A percentile compares a stretch with the other conserved stretches of the same genome.
Evolutionary conservation across 2,329 filamentous ascomycete species (phyloP).

Genomic region (Amylocarpus encephaloides): DNA sequence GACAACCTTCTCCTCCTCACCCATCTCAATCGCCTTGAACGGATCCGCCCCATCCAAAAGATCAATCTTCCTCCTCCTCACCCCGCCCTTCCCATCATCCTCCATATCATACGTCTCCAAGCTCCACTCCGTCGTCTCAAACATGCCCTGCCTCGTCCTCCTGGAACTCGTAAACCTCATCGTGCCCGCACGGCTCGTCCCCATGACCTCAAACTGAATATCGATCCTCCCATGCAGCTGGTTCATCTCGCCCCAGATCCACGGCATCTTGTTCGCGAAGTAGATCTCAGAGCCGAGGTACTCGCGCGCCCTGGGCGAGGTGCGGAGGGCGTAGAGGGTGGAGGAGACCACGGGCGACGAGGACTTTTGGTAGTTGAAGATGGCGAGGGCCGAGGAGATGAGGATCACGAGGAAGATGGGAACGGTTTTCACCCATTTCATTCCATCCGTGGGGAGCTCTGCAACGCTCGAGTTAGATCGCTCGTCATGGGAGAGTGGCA

Average conservation of each 20-base stretch:
- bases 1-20: constrained; percentile 37
- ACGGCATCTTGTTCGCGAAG: constrained; percentile 71
- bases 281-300: constrained; percentile 83
- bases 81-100: constrained; percentile 40
- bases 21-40: constrained; percentile 48
- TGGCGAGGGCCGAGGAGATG: constrained; percentile 66
- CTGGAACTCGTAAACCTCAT: constrained; percentile 79
- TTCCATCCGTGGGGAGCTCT: constrained; percentile 28
- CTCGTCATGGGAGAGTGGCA: neutral
- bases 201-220: constrained; percentile 80
- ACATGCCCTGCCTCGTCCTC: constrained; percentile 55
- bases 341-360: constrained; percentile 81
- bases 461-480: neutral
- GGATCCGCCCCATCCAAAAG: constrained; percentile 68
- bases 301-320: constrained; percentile 65
- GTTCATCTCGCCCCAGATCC: constrained; percentile 84
- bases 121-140: constrained; percentile 88
- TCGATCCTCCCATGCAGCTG: constrained; percentile 88
- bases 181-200: constrained; percentile 60
- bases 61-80: constrained; percentile 47
- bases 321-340: constrained; percentile 87
- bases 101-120: constrained; percentile 58
- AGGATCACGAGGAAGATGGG: constrained; percentile 75
- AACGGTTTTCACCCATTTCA: constrained; percentile 63
- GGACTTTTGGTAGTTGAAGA: constrained; percentile 99